Evolutionary conservation across 2,329 filamentous ascomycete species (phyloP).

Genomic region (Domatiomyces globalis): DNA sequence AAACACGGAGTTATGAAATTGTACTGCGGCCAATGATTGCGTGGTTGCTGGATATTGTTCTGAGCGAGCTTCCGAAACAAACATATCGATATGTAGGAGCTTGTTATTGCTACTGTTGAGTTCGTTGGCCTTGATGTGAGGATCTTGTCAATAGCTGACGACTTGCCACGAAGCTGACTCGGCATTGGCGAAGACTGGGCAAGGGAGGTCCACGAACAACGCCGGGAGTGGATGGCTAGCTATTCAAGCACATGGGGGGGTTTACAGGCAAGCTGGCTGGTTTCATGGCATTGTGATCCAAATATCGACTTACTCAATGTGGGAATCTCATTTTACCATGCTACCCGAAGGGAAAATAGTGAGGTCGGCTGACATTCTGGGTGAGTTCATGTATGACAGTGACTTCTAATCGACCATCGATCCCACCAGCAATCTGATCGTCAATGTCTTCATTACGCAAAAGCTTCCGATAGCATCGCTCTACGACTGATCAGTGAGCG

Average conservation of each 20-base stretch:
- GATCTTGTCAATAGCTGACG: constrained; percentile 40
- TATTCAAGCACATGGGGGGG: constrained; percentile 33
- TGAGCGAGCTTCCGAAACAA: too few species aligned
- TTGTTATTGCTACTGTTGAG: constrained; percentile 14
- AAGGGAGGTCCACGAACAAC: constrained; percentile 30
- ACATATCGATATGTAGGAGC: too few species aligned
- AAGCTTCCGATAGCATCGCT: constrained; percentile 27
- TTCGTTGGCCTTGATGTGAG: constrained; percentile 45
- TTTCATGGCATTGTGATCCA: not conserved
- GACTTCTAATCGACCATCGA: constrained; percentile 42
- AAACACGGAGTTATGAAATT: too few species aligned
- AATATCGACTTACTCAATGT: not conserved
- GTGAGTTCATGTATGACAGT: constrained; percentile 27
- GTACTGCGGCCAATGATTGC: too few species aligned
- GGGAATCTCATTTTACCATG: constrained; percentile 27
- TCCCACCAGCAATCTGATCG: constrained; percentile 28
- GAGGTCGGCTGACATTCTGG: constrained; percentile 31
- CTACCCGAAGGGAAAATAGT: constrained; percentile 25
- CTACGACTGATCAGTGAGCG: constrained; percentile 42
- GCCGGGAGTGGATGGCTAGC: constrained; percentile 26
- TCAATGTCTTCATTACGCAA: constrained; percentile 10
- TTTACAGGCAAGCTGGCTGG: constrained; percentile 38
- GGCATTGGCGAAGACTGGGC: constrained; percentile 34
- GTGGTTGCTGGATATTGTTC: too few species aligned
- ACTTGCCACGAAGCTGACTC: constrained; percentile 37